A percentile compares a stretch with the other conserved stretches of the same genome.
Conservation (phyloP, 177 flowering plant genomes). For the Vitis hybrid region DNA sequence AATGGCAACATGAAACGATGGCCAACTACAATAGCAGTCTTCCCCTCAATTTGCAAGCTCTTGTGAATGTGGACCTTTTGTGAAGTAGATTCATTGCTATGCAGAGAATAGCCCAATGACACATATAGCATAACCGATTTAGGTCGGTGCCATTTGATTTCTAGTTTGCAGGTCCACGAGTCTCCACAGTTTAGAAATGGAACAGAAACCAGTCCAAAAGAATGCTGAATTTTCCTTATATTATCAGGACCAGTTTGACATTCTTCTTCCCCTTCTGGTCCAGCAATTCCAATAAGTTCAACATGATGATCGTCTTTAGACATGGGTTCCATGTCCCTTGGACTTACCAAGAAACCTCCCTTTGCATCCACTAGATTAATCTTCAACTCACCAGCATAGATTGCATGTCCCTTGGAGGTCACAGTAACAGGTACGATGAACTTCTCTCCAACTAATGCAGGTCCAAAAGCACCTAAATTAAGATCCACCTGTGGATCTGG, state of each 20-base stretch:
- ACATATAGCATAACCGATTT: slow-evolving; percentile 87
- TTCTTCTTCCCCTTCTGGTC: slow-evolving; percentile 45
- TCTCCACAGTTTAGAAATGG: slow-evolving; percentile 63
- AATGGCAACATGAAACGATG: slow-evolving; percentile 74
- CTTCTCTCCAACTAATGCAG: slow-evolving; percentile 90
- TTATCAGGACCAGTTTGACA: slow-evolving; percentile 36
- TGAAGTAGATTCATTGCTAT: slow-evolving; percentile 40
- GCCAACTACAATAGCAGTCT: slow-evolving; percentile 56
- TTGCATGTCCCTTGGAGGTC: slow-evolving; percentile 64
- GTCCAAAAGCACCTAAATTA: slow-evolving; percentile 57
- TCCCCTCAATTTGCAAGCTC: slow-evolving; percentile 94
- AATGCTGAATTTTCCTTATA: slow-evolving; percentile 72
- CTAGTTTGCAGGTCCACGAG: slow-evolving; percentile 85
- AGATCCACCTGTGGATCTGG: slow-evolving; percentile 85
- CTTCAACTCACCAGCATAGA: slow-evolving; percentile 83
- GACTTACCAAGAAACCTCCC: slow-evolving; percentile 88
- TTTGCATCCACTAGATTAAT: slow-evolving; percentile 88
- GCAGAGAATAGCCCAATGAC: slow-evolving; percentile 76
- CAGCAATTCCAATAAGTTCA: slow-evolving; percentile 70
- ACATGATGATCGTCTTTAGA: slow-evolving; percentile 78
- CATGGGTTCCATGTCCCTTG: slow-evolving; percentile 71
- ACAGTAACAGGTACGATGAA: slow-evolving; percentile 76
- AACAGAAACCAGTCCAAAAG: slow-evolving; percentile 87
- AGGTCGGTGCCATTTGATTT: slow-evolving; percentile 92
- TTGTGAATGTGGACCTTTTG: slow-evolving; percentile 81